Evolutionary conservation across 495 filamentous ascomycete species (phyloP).

Genomic region (Chlorociboria aeruginascens): DNA sequence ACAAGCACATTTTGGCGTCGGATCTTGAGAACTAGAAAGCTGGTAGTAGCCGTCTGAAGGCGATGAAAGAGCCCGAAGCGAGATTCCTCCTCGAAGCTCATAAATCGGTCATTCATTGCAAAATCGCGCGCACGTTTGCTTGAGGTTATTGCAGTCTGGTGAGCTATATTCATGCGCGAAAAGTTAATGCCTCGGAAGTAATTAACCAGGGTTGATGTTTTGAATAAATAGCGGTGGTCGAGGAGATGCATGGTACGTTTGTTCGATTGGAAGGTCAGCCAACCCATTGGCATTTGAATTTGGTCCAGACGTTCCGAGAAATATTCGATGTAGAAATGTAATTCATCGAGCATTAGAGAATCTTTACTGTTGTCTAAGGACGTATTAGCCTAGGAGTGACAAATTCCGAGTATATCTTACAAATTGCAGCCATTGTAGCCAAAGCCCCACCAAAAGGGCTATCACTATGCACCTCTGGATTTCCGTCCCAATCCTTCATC

Average conservation of each 20-base stretch:
- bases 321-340: slow-evolving; percentile 62
- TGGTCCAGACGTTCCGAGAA: slow-evolving; percentile 68
- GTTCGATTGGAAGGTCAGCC: slow-evolving; percentile 45
- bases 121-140: slow-evolving; percentile 33
- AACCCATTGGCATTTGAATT: slow-evolving; percentile 62
- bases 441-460: slow-evolving; percentile 62
- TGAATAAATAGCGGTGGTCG: slow-evolving; percentile 73
- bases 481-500: slow-evolving; percentile 66
- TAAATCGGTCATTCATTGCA: slow-evolving; percentile 23
- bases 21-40: slow-evolving; percentile 68
- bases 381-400: slow-evolving; percentile 27
- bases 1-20: slow-evolving; percentile 55
- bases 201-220: slow-evolving; percentile 54
- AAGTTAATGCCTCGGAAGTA: slow-evolving; percentile 89
- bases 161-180: slow-evolving; percentile 64
- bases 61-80: slow-evolving; percentile 42
- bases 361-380: slow-evolving; percentile 38
- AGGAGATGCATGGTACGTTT: slow-evolving; percentile 63
- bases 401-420: slow-evolving; percentile 29
- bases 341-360: slow-evolving; percentile 48
- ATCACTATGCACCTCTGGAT: slow-evolving; percentile 51
- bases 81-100: slow-evolving; percentile 9
- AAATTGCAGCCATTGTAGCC: slow-evolving; percentile 61
- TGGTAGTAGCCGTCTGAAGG: slow-evolving; percentile 50
- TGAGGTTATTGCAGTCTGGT: slow-evolving; percentile 52